These are phyloP conservation scores for Escallonia herrerae DNA, from an alignment of 129 eudicot genomes.

Conservation along the genomic window DNA sequence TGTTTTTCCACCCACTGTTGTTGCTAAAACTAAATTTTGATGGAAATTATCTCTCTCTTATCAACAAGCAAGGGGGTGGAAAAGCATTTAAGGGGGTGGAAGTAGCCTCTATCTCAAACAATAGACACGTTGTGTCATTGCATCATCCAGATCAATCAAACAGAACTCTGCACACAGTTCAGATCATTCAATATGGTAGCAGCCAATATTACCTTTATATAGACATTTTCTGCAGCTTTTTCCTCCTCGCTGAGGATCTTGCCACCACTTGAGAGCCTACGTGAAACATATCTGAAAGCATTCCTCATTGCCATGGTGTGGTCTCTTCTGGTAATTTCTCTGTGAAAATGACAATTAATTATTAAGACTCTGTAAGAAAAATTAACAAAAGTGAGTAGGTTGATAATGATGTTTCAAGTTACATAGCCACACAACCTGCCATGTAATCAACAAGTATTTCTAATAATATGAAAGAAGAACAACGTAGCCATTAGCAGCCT, in stretches of 20 bases:
- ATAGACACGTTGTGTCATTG: neutral
- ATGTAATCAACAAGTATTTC: no score
- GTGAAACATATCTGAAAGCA: constrained; percentile 50
- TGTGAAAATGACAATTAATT: constrained; percentile 16
- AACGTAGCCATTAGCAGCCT: no score
- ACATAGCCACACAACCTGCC: no score
- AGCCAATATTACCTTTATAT: constrained; percentile 54
- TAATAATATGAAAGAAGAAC: no score
- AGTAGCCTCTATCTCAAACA: neutral
- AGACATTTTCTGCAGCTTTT: constrained; percentile 94
- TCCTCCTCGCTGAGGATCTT: constrained; percentile 86
- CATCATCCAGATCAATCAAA: neutral
- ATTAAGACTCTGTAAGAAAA: neutral
- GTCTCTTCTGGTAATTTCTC: constrained; percentile 16
- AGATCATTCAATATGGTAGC: neutral
- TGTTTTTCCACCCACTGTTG: no score
- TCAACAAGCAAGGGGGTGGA: no score
- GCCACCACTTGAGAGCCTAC: constrained; percentile 73
- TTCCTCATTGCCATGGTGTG: constrained; percentile 59
- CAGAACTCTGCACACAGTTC: neutral
- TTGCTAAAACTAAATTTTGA: no score
- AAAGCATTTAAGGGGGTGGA: no score
- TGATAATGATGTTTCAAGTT: no score
- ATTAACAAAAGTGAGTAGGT: no score
- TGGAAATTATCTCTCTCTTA: no score